Evolutionary conservation across 164 flowering plant genomes (phyloP), one percentile per base, ranked within the genome.

Genomic region (Stephania yunnanensis): DNA sequence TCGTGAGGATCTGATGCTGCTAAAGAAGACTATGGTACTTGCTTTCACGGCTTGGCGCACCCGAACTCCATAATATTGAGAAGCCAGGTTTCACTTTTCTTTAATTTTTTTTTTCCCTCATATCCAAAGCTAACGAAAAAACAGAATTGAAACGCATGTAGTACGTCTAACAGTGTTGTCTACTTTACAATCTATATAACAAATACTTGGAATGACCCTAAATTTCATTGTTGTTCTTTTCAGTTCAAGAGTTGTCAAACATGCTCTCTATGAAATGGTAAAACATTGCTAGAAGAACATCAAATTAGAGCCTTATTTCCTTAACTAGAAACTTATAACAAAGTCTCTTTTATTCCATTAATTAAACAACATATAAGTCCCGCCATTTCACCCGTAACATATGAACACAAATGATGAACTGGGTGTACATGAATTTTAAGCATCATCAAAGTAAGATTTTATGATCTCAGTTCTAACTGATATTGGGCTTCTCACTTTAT

Each of bases 401-500:
- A 20, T 11, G n/a, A 19, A 13, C 25, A 44, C 19, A 29, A 29
- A 45, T 45, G 2, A 36, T 4, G 4, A 36, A 36, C 42, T 36
- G 42, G 42, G 42, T 36, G 42, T 36, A 36, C 42, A 2, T 36
- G 42, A 36, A 4, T 63, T n/a, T 19, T 46, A 74, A 46, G 46
- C 63, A 50, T 74, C 76, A 74, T 74, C 76, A 12, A 65, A 20
- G 48, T 74, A 74, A 30, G 71, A 66, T 46, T 74, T 46, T 52
- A 74, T 71, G 45, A 74, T 31, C 46, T 75, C 66, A 53, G 82
- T 77, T 63, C 74, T 85, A 15, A 85, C 83, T 22, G 83, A 71
- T 36, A 85, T n/a, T 15, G 83, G 87, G 74, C 64, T 85, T 61
- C 73, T 78, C 58, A 85, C 85, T 48, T 12, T 29, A 52, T 83